phyloP scores from a whole-genome alignment of 1,139 yeast species.

The Kluyveromyces sp. region DNA sequence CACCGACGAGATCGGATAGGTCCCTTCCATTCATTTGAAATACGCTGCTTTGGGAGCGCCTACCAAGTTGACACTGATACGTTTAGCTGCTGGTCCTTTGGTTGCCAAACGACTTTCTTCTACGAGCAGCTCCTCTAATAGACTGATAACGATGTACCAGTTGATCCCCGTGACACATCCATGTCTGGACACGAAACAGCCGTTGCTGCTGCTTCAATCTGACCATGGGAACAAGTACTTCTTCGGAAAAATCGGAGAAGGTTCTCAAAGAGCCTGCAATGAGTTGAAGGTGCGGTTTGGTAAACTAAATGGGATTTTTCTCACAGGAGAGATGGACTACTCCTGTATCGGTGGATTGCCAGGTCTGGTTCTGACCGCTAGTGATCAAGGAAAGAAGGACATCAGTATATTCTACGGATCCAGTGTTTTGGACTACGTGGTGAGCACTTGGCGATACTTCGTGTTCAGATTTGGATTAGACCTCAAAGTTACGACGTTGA shows the following conservation, averaged over 20 bases:
- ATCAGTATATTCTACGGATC: slow-evolving; percentile 42
- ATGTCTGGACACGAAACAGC: slow-evolving; percentile 54
- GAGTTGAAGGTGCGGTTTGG: slow-evolving; percentile 48
- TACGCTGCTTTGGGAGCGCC: not conserved
- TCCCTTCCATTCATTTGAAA: not conserved
- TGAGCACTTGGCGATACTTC: slow-evolving; percentile 80
- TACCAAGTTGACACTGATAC: not conserved
- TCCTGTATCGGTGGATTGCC: slow-evolving; percentile 79
- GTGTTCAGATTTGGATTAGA: slow-evolving; percentile 76
- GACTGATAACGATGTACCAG: slow-evolving; percentile 30
- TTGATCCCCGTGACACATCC: slow-evolving; percentile 43
- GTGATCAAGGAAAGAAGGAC: slow-evolving; percentile 64
- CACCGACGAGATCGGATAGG: not conserved
- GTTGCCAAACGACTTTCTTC: slow-evolving; percentile 1
- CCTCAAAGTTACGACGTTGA: slow-evolving; percentile 40
- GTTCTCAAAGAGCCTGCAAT: slow-evolving; percentile 66
- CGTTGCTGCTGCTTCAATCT: slow-evolving; percentile 48
- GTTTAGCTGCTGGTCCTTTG: not conserved
- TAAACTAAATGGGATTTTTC: slow-evolving; percentile 56
- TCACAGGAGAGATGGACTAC: slow-evolving; percentile 76
- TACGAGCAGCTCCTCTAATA: not conserved
- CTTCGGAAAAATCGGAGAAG: slow-evolving; percentile 80
- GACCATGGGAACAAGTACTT: slow-evolving; percentile 48
- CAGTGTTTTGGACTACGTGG: slow-evolving; percentile 43
- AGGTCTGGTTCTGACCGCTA: slow-evolving; percentile 76